phyloP scores from a whole-genome alignment of 1,284 basidiomycete species.

The Pseudomicrostroma phylloplanum region DNA sequence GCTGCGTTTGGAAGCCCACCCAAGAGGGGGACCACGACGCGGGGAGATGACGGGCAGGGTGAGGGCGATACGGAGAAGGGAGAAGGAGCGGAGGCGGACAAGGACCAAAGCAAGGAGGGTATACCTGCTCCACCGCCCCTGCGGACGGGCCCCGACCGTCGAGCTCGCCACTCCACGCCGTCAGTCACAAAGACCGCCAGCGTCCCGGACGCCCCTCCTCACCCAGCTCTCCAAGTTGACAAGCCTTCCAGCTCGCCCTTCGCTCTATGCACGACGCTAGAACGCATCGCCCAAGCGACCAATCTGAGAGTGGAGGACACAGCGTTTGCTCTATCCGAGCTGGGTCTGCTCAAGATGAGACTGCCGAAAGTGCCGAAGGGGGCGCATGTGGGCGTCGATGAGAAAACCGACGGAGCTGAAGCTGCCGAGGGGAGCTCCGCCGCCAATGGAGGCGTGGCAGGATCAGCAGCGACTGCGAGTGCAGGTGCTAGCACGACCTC shows the following conservation, averaged over 20 bases:
- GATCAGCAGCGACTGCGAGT: background rate
- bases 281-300: slow-evolving; percentile 67
- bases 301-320: slow-evolving; percentile 78
- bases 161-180: background rate
- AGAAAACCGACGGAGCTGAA: slow-evolving; percentile 4
- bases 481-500: background rate
- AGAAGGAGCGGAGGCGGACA: slow-evolving; percentile 7
- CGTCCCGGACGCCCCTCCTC: background rate
- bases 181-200: background rate
- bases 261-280: slow-evolving; percentile 32
- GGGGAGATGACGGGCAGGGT: background rate
- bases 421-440: background rate
- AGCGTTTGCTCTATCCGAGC: slow-evolving; percentile 78
- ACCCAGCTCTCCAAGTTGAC: background rate
- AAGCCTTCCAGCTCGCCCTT: background rate
- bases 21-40: background rate
- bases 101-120: background rate
- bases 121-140: background rate
- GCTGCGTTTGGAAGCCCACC: background rate
- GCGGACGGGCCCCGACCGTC: background rate
- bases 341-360: slow-evolving; percentile 64
- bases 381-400: slow-evolving; percentile 31
- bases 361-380: slow-evolving; percentile 51
- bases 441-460: background rate
- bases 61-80: background rate